phyloP scores from a whole-genome alignment of 2,329 filamentous ascomycete genomes.

The Neoscytalidium dimidiatum region DNA sequence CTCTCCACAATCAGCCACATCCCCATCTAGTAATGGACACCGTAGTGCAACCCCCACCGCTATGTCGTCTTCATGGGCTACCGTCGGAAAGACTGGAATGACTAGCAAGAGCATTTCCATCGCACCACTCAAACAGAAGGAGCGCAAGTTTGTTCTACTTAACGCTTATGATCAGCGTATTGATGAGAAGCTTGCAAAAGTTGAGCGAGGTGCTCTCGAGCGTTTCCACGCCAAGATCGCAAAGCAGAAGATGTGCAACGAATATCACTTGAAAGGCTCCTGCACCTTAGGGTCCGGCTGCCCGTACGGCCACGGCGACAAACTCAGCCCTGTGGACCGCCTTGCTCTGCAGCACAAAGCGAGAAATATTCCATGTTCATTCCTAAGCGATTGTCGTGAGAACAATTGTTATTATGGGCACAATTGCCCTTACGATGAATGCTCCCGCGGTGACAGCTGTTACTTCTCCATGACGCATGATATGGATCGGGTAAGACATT shows the following conservation, averaged over 20 bases:
- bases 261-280: slow-evolving; percentile 37
- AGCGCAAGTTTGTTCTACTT: slow-evolving; percentile 40
- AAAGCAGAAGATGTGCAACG: slow-evolving; percentile 39
- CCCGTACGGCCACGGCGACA: slow-evolving; percentile 37
- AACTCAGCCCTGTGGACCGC: slow-evolving; percentile 32
- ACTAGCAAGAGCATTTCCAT: slow-evolving; percentile 79
- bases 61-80: slow-evolving; percentile 35
- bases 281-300: slow-evolving; percentile 35
- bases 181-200: slow-evolving; percentile 38
- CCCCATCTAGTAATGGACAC: slow-evolving; percentile 23
- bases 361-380: slow-evolving; percentile 32
- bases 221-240: slow-evolving; percentile 31
- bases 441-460: slow-evolving; percentile 33
- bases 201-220: slow-evolving; percentile 29
- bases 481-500: slow-evolving; percentile 31
- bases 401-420: slow-evolving; percentile 38
- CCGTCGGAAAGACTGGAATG: slow-evolving; percentile 65
- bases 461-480: slow-evolving; percentile 36
- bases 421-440: slow-evolving; percentile 29
- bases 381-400: slow-evolving; percentile 30
- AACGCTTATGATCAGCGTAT: slow-evolving; percentile 47
- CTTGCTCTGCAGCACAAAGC: slow-evolving; percentile 39
- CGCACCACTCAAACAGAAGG: slow-evolving; percentile 32
- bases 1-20: slow-evolving; percentile 20
- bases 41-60: slow-evolving; percentile 22